Evolutionary conservation across 139 green algal genomes (phyloP), one percentile per base, ranked within the genome.

Genomic region (Chlamydomonas incerta): DNA sequence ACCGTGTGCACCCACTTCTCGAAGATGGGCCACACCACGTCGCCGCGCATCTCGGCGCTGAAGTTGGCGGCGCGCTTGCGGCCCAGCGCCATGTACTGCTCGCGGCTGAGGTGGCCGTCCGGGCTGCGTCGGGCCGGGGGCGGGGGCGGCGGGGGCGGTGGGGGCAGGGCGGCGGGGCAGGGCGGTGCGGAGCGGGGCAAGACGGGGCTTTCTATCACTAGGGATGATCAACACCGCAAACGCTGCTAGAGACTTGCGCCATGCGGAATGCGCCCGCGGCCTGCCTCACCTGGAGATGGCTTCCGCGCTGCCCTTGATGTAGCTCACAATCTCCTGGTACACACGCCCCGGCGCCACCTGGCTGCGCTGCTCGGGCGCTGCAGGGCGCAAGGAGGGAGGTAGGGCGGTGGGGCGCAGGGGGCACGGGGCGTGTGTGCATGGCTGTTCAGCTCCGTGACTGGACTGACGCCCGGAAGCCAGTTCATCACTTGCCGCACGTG

Each of bases 41-140:
- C 62, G 5, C 57, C 67, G 31, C 91, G 88, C 81, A 79, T 84
- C 62, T 92, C 90, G 26, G 70, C 31, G 24, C 68, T 88, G 90
- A 97, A 97, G 92, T 95, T 97, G 33, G 92, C 90, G 0, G 91
- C 89, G 0, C 95, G 90, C 90, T 95, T 95, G 20, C 65, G 46
- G 29, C 88, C 85, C 20, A 97, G 72, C 29, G 90, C 75, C 26
- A 96, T 77, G 83, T 97, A 97, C 2, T 87, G 28, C 24, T 93
- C 84, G 63, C 92, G 82, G 10, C 41, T 87, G 21, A 97, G 90
- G 62, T 86, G 80, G 46, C 93, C 93, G 26, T 29, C 52, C 0
- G 89, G 81, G 14, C 68, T 86, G 80, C 26, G 66, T 1, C 15
- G 50, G n/a, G n/a, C n/a, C n/a, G n/a, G n/a, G n/a, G n/a, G n/a